Percentiles rank a stretch among this genome's conserved stretches.
Conservation (phyloP, 1,284 basidiomycete species). For the Baeospora myosura region DNA sequence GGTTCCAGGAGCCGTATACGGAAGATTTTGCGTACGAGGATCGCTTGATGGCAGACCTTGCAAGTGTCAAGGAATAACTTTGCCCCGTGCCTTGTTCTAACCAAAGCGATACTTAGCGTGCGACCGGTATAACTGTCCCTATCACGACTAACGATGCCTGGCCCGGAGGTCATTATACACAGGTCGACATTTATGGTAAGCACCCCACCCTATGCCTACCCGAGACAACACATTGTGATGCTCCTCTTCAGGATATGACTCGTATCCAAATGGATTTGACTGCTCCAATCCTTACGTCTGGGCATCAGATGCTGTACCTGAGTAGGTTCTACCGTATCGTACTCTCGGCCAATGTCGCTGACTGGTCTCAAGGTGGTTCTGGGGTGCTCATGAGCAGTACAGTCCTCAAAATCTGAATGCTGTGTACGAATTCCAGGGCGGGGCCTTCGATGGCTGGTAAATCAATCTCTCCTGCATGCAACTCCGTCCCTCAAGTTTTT, state of each 20-base stretch:
- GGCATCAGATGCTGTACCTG: constrained; percentile 35
- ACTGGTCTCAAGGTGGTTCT: constrained; percentile 23
- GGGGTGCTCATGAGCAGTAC: constrained; percentile 29
- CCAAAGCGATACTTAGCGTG: constrained; percentile 25
- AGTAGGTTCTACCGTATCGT: constrained; percentile 18
- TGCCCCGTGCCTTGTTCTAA: too few relatives aligned
- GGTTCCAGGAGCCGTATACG: constrained; percentile 27
- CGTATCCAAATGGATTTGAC: constrained; percentile 52
- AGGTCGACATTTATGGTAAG: constrained; percentile 39
- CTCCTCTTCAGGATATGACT: constrained; percentile 29
- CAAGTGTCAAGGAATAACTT: constrained; percentile 21
- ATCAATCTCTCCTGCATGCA: constrained; percentile 6
- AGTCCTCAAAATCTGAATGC: constrained; percentile 35
- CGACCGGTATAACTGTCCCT: constrained; percentile 38
- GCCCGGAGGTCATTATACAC: constrained; percentile 35
- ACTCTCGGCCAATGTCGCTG: background rate
- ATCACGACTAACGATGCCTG: constrained; percentile 38
- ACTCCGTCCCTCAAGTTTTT: constrained; percentile 1
- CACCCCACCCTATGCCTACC: constrained; percentile 1
- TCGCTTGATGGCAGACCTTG: constrained; percentile 30
- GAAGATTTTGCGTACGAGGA: constrained; percentile 40
- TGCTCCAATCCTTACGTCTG: constrained; percentile 44
- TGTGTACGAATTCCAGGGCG: constrained; percentile 44
- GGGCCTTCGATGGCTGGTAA: constrained; percentile 46
- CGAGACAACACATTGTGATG: background rate